Evolutionary conservation across 108 stramenopile genomes (phyloP).

Genomic region (Mediolabrus comicus): DNA sequence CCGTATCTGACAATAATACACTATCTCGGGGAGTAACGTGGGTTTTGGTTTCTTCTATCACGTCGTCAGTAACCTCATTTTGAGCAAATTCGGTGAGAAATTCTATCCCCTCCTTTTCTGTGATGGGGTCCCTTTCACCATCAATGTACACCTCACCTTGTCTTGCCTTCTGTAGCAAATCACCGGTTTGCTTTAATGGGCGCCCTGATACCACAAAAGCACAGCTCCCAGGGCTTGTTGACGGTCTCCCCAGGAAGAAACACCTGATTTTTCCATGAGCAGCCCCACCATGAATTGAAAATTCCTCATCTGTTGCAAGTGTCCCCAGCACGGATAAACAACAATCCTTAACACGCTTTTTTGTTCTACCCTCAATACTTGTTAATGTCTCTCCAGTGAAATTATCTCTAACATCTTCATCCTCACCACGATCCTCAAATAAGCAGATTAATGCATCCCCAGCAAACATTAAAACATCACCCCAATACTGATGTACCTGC

Average conservation of each 20-base stretch:
- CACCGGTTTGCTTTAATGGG: constrained; percentile 38
- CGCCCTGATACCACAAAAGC: constrained; percentile 46
- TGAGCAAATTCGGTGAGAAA: constrained; percentile 1
- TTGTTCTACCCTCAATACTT: constrained; percentile 22
- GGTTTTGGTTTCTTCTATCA: neutral
- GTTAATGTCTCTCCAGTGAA: constrained; percentile 2
- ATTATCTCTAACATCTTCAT: constrained; percentile 18
- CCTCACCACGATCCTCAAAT: constrained; percentile 42
- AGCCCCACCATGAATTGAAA: constrained; percentile 46
- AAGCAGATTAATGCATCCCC: constrained; percentile 67
- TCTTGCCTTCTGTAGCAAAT: constrained; percentile 41
- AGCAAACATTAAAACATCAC: constrained; percentile 71
- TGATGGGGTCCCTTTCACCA: constrained; percentile 28
- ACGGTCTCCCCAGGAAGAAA: constrained; percentile 44
- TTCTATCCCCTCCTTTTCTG: constrained; percentile 25
- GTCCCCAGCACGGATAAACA: constrained; percentile 38
- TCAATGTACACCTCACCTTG: constrained; percentile 42
- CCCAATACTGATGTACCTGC: constrained; percentile 54
- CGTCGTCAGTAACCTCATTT: neutral
- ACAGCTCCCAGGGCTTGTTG: constrained; percentile 37
- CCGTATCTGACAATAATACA: constrained; percentile 18
- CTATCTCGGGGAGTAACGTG: constrained; percentile 28
- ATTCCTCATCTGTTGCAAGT: constrained; percentile 31
- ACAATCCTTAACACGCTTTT: constrained; percentile 31
- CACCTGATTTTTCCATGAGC: constrained; percentile 41